A percentile compares a stretch with the other conserved stretches of the same genome.
phyloP scores from a whole-genome alignment of 73 alveolate species.

The Symbiodinium pilosum region DNA sequence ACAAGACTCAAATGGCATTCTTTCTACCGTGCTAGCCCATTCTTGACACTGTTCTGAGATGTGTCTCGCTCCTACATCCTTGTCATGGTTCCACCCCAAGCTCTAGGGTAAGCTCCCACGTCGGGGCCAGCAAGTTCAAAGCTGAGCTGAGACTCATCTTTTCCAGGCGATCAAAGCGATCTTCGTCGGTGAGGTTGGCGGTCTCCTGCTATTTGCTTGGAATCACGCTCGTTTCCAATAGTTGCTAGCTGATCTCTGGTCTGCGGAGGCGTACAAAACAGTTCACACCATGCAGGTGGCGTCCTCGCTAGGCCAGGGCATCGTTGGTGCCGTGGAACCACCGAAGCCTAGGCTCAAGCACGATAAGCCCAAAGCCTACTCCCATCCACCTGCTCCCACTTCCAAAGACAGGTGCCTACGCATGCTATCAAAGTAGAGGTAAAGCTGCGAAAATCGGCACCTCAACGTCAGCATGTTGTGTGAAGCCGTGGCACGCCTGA shows the following conservation, averaged over 20 bases:
- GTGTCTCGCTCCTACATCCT: no score
- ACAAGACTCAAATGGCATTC: no score
- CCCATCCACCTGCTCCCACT: background rate
- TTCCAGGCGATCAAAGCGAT: slow-evolving; percentile 54
- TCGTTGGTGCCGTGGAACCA: slow-evolving; percentile 83
- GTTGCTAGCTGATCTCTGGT: no score
- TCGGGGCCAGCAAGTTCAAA: no score
- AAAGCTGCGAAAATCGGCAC: no score
- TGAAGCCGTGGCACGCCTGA: background rate
- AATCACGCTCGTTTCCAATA: no score
- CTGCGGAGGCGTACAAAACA: no score
- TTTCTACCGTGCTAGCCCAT: no score
- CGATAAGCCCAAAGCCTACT: background rate
- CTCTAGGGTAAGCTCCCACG: no score
- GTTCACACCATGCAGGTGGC: background rate
- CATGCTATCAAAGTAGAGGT: no score
- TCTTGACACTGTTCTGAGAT: no score
- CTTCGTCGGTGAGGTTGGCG: slow-evolving; percentile 13
- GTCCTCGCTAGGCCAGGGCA: slow-evolving; percentile 84
- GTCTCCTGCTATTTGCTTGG: background rate
- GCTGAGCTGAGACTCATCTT: background rate
- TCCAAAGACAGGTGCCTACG: background rate
- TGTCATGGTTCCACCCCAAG: no score
- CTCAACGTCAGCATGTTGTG: background rate
- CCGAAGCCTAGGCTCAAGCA: slow-evolving; percentile 23